Conservation (phyloP, 768 basidiomycete species). For the Tubosaeta sp. region DNA sequence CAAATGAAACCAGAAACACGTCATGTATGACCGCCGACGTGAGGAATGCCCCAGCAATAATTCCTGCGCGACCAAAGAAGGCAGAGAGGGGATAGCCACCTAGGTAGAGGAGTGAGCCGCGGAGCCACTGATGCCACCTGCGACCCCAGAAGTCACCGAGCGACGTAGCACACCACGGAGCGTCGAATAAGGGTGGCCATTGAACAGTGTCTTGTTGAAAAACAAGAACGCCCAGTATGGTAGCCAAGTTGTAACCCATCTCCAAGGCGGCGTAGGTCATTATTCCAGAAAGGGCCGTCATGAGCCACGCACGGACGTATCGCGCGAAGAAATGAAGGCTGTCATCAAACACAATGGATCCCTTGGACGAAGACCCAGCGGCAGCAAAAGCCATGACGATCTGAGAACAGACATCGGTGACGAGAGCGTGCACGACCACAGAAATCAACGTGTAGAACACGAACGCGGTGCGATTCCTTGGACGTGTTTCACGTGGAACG, state of each 20-base stretch:
- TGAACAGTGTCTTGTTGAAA: conserved; percentile 25
- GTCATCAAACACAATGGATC: too few relatives aligned
- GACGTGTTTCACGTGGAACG: neutral
- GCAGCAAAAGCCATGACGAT: too few relatives aligned
- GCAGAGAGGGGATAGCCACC: conserved; percentile 26
- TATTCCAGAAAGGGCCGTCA: conserved; percentile 43
- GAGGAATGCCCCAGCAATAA: conserved; percentile 13
- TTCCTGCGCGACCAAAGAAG: conserved; percentile 45
- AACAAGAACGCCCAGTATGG: conserved; percentile 22
- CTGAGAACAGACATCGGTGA: too few relatives aligned
- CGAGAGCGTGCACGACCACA: neutral
- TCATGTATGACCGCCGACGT: conserved; percentile 56
- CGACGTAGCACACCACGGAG: conserved; percentile 35
- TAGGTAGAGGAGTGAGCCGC: conserved; percentile 27
- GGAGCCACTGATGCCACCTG: conserved; percentile 39
- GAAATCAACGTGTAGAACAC: neutral
- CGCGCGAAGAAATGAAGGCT: conserved; percentile 22
- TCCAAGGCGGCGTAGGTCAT: conserved; percentile 43
- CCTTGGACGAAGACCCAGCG: too few relatives aligned
- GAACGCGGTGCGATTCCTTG: neutral
- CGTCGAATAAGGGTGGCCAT: conserved; percentile 33
- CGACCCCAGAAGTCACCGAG: conserved; percentile 35
- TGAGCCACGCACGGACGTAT: conserved; percentile 38
- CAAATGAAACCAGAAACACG: conserved; percentile 46
- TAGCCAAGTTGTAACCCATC: conserved; percentile 24